Evolutionary conservation across 345 rosid species (phyloP), one percentile per base, ranked within the genome.

Genomic region (Rhodamnia argentea): DNA sequence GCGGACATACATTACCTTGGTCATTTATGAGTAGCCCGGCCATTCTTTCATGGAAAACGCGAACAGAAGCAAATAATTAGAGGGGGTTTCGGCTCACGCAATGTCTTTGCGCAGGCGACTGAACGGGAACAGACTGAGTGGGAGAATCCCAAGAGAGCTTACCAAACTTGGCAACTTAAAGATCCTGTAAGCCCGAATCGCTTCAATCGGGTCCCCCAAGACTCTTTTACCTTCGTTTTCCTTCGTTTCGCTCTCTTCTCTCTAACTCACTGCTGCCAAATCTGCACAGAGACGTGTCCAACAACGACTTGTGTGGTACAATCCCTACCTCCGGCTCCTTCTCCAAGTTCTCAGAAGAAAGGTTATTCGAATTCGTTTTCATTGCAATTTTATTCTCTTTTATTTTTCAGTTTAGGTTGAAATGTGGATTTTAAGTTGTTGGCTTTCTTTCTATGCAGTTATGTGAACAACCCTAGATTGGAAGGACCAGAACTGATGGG

Each of bases 401-500:
- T 6, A 1, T 44, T 18, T 54, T 16, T 42, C 44, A 1, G 52
- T 37, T 84, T 84, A 14, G 85, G 7, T 26, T 5, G 12, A 10
- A 59, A 32, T 22, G 54, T 24, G 37, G 75, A 54, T 75, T 42
- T 24, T 16, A 55, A 85, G 42, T 13, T 62, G 44, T 84, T 5
- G 20, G 40, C 42, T 16, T 4, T 56, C 74, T 81, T 57, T 52
- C 62, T 52, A 32, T 87, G 87, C 91, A 95, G 98, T 83, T 94
- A 91, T 59, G 58, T 60, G 85, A 93, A 91, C 60, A 95, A 95
- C 87, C 87, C 95, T 32, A 91, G 92, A 87, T 89, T 93, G 52
- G 91, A 93, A 92, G 98, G 98, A 55, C 98, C 95, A 15, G 96
- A 95, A 85, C 92, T 95, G 74, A 90, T 94, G 94, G 98, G 98